phyloP scores from a whole-genome alignment of 164 flowering plant species.

The Saururus chinensis region DNA sequence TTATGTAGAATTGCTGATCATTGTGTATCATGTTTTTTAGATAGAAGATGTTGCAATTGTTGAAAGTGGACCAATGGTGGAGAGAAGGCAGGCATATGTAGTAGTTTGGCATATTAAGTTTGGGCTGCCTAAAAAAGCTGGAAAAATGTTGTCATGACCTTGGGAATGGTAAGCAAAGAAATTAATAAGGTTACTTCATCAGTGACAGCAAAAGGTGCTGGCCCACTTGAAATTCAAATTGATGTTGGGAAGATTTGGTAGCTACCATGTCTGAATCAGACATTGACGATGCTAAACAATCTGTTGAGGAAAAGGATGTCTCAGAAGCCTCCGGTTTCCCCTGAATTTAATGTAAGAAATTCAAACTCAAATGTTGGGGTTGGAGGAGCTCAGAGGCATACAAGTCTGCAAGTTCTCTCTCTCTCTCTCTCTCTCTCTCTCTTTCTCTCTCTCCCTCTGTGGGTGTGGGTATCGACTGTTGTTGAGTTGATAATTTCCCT shows the following conservation, averaged over 20 bases:
- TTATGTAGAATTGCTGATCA: too few relatives aligned
- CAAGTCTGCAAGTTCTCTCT: neutral
- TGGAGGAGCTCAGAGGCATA: too few relatives aligned
- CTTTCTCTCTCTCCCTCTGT: too few relatives aligned
- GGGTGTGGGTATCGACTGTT: too few relatives aligned
- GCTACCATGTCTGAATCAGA: conserved; percentile 16
- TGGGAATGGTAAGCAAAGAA: conserved; percentile 2
- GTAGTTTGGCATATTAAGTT: conserved; percentile 66
- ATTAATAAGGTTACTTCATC: neutral
- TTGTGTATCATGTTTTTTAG: too few relatives aligned
- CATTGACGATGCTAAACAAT: conserved; percentile 6
- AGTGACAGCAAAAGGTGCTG: neutral
- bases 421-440: too few relatives aligned
- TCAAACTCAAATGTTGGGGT: too few relatives aligned
- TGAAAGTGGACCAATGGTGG: conserved; percentile 58
- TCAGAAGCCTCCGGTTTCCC: neutral
- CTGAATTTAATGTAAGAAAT: too few relatives aligned
- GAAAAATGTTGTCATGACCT: conserved; percentile 22
- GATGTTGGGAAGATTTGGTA: conserved; percentile 5
- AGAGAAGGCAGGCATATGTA: conserved; percentile 35
- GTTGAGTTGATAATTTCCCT: too few relatives aligned
- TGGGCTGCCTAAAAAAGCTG: conserved; percentile 46
- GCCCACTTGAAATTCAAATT: conserved; percentile 2
- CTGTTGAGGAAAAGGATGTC: neutral
- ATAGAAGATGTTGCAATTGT: conserved; percentile 19